Base-by-base conservation (phyloP, 2,329 filamentous ascomycete species). In the Cercospora zeae-maydis region DNA sequence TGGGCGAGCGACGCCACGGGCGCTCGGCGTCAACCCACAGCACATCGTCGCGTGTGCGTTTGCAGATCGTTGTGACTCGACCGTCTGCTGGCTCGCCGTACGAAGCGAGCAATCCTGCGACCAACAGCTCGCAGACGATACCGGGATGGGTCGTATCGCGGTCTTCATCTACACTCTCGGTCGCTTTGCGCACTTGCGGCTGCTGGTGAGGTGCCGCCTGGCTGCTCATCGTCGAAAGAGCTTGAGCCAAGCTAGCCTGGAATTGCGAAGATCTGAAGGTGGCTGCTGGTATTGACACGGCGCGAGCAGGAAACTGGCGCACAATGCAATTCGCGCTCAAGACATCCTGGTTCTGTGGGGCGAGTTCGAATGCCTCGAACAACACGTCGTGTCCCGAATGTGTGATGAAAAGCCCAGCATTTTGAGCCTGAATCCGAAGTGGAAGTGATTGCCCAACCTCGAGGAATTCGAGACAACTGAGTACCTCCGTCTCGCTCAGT, bases 41-140 rank as follows among this genome's bases (percentile, higher is more conserved):
- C 0, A 88, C 81, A 16, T 89, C 86, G 57, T 90, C 88, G 0
- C 84, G 80, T 0, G 89, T 80, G 1, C 81, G 78, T 69, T 91
- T 91, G 0, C 76, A 76, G 1, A 88, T 70, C 1, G 33, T 59
- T 3, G 52, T 57, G 30, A 19, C 45, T 6, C 11, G 24, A 21
- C 1, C 19, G 11, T 54, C 58, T 11, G 37, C 51, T 21, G 34
- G 33, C n/a, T 33, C 21, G 11, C 62, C 62, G 16, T 56, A 11
- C 4, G 49, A 56, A 16, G 21, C 58, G 4, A 66, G 16, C 7
- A 66, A 14, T 0, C 77, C 24, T 0, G 74, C 66, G 0, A 81
- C 74, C 6, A 90, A 76, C 64, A 88, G 78, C 9, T 85, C 79
- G 0, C 81, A 83, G 3, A 91, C 80, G 1, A 89, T 72, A 0